A percentile compares a stretch with the other conserved stretches of the same genome.
phyloP scores from a whole-genome alignment of 768 basidiomycete species.

The Tephrocybe sp. region DNA sequence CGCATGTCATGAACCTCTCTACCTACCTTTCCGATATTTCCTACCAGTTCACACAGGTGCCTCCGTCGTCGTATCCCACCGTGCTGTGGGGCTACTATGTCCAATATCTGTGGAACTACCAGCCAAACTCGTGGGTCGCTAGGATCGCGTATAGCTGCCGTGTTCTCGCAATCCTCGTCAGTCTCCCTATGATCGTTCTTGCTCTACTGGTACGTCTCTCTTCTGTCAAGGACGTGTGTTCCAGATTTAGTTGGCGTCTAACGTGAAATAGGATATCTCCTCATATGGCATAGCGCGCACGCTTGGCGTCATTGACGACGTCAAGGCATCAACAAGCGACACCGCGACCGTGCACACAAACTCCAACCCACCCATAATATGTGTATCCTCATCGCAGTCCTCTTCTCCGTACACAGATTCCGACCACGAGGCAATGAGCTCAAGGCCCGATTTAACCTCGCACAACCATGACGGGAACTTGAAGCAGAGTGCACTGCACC shows the following conservation, averaged over 20 bases:
- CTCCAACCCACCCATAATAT: slow-evolving; percentile 29
- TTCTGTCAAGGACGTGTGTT: not conserved
- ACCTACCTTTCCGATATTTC: slow-evolving; percentile 29
- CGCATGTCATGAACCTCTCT: slow-evolving; percentile 33
- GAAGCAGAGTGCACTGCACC: too few species aligned
- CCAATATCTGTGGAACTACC: slow-evolving; percentile 63
- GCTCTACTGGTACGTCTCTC: slow-evolving; percentile 49
- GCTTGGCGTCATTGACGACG: slow-evolving; percentile 73
- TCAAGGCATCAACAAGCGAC: slow-evolving; percentile 73
- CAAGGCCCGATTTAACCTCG: too few species aligned
- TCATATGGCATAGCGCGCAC: slow-evolving; percentile 85
- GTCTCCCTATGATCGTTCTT: slow-evolving; percentile 61
- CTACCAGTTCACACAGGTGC: slow-evolving; percentile 25
- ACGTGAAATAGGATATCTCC: slow-evolving; percentile 60
- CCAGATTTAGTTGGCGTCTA: too few species aligned
- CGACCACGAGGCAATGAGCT: slow-evolving; percentile 22
- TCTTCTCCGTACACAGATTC: slow-evolving; percentile 27
- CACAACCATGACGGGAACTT: too few species aligned
- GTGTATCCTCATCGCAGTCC: slow-evolving; percentile 27
- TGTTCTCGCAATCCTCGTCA: slow-evolving; percentile 61
- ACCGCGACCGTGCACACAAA: slow-evolving; percentile 37
- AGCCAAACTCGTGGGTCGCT: slow-evolving; percentile 66
- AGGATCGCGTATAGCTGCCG: slow-evolving; percentile 64
- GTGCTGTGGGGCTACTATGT: slow-evolving; percentile 62
- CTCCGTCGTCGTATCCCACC: slow-evolving; percentile 37